A percentile compares a stretch with the other conserved stretches of the same genome.
These are phyloP conservation scores for Wilhelminamyces savonicus DNA, from an alignment of 805 yeast species.

Conservation along the genomic window DNA sequence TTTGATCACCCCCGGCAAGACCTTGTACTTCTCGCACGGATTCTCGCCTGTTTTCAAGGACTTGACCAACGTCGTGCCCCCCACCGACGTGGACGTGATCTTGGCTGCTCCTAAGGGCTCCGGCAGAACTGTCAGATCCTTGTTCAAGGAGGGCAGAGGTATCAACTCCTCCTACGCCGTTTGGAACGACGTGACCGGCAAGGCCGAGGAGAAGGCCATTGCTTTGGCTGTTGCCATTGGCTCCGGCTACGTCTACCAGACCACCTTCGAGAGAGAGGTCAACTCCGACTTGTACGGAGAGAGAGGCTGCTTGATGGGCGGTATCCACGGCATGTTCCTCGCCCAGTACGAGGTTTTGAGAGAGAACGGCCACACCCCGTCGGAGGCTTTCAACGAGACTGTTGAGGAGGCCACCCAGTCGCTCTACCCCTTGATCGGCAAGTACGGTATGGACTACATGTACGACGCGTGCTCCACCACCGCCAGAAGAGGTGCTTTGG, in stretches of 20 bases:
- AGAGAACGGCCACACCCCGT: slow-evolving; percentile 99
- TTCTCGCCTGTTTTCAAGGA: slow-evolving; percentile 99
- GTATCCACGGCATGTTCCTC: slow-evolving; percentile 99
- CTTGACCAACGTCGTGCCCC: slow-evolving; percentile 93
- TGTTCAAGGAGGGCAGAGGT: slow-evolving; percentile 99
- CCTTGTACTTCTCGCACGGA: slow-evolving; percentile 98
- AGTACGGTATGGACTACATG: slow-evolving; percentile 99
- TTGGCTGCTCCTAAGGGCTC: slow-evolving; percentile 99
- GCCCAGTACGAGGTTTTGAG: slow-evolving; percentile 99
- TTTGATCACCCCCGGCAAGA: slow-evolving; percentile 91
- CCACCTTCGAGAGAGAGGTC: slow-evolving; percentile 98
- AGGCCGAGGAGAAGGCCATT: slow-evolving; percentile 98
- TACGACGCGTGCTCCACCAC: slow-evolving; percentile 99
- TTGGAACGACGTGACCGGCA: slow-evolving; percentile 98
- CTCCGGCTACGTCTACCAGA: slow-evolving; percentile 99
- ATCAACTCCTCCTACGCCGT: slow-evolving; percentile 99
- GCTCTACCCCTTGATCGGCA: slow-evolving; percentile 96
- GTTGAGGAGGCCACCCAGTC: slow-evolving; percentile 99
- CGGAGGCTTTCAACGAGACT: slow-evolving; percentile 99
- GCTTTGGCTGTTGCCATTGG: slow-evolving; percentile 99
- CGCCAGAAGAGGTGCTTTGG: slow-evolving; percentile 99
- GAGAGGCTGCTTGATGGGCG: slow-evolving; percentile 99
- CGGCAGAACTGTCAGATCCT: slow-evolving; percentile 98
- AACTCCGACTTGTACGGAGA: slow-evolving; percentile 99
- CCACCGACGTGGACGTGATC: slow-evolving; percentile 91